These are phyloP conservation scores for Monascus ruber DNA, from an alignment of 2,329 filamentous ascomycete genomes.

Conservation along the genomic window DNA sequence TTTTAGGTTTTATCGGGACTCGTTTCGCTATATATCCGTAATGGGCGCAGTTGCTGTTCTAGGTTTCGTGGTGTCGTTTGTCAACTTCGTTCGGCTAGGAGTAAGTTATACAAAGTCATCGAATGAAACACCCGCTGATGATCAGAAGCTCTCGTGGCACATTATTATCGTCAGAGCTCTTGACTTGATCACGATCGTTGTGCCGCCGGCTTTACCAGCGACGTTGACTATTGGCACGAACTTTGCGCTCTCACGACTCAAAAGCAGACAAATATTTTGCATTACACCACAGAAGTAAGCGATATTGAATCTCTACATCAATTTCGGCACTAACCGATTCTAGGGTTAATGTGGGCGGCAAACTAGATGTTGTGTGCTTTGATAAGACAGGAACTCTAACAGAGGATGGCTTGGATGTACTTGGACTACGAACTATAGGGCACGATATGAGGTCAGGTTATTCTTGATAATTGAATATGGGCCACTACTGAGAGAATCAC, in stretches of 20 bases:
- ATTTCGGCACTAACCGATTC: slow-evolving; percentile 3
- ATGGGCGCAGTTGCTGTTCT: slow-evolving; percentile 80
- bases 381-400: slow-evolving; percentile 98
- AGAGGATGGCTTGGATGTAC: slow-evolving; percentile 87
- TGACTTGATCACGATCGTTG: slow-evolving; percentile 94
- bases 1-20: slow-evolving; percentile 97
- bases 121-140: slow-evolving; percentile 9
- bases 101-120: slow-evolving; percentile 20
- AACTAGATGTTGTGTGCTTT: slow-evolving; percentile 92
- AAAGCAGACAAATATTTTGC: slow-evolving; percentile 85
- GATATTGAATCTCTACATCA: not conserved
- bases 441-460: slow-evolving; percentile 36
- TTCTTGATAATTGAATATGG: not conserved
- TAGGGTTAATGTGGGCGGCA: slow-evolving; percentile 88
- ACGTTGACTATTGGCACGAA: slow-evolving; percentile 94
- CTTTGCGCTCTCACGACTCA: slow-evolving; percentile 78
- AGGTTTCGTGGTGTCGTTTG: slow-evolving; percentile 80
- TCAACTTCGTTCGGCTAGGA: slow-evolving; percentile 81
- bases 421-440: slow-evolving; percentile 73
- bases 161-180: slow-evolving; percentile 84
- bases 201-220: slow-evolving; percentile 85
- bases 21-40: slow-evolving; percentile 93
- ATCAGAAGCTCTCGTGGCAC: slow-evolving; percentile 60
- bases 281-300: slow-evolving; percentile 75
- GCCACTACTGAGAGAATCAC: slow-evolving; percentile 7